phyloP scores from a whole-genome alignment of 768 basidiomycete species.

The Russula ochroleuca region DNA sequence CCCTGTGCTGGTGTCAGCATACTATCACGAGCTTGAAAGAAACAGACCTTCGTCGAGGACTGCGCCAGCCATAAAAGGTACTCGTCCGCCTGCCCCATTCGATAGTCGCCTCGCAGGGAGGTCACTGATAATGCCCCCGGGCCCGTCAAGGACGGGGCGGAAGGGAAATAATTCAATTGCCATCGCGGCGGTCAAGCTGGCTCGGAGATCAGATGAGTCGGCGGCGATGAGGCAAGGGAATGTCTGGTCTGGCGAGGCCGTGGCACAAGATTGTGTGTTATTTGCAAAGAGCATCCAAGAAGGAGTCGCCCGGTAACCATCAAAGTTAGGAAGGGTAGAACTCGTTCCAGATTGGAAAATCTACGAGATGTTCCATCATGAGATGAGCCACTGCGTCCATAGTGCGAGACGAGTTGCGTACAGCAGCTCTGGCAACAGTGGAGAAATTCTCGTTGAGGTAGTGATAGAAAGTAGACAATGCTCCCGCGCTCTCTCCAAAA shows the following conservation, averaged over 20 bases:
- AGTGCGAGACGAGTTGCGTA: conserved; percentile 10
- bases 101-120: conserved; percentile 37
- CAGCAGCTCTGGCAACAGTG: conserved; percentile 29
- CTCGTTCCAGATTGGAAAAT: conserved; percentile 44
- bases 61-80: conserved; percentile 47
- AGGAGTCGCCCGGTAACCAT: conserved; percentile 33
- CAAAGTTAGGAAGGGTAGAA: conserved; percentile 33
- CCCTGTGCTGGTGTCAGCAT: conserved; percentile 29
- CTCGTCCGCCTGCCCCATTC: conserved; percentile 34
- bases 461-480: conserved; percentile 35
- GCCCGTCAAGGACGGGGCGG: conserved; percentile 42
- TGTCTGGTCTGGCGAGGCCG: conserved; percentile 32
- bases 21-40: neutral
- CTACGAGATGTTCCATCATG: conserved; percentile 28
- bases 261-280: conserved; percentile 37
- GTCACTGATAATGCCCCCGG: conserved; percentile 40
- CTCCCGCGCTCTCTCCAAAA: conserved; percentile 41
- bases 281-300: conserved; percentile 41
- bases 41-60: conserved; percentile 45
- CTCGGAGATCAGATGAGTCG: conserved; percentile 23
- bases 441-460: conserved; percentile 32
- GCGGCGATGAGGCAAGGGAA: conserved; percentile 36
- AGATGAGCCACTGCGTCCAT: neutral
- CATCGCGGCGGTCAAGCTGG: conserved; percentile 28
- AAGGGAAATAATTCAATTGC: conserved; percentile 36